phyloP scores from a whole-genome alignment of 1,139 yeast species.

The Scheffersomyces illinoinensis region DNA sequence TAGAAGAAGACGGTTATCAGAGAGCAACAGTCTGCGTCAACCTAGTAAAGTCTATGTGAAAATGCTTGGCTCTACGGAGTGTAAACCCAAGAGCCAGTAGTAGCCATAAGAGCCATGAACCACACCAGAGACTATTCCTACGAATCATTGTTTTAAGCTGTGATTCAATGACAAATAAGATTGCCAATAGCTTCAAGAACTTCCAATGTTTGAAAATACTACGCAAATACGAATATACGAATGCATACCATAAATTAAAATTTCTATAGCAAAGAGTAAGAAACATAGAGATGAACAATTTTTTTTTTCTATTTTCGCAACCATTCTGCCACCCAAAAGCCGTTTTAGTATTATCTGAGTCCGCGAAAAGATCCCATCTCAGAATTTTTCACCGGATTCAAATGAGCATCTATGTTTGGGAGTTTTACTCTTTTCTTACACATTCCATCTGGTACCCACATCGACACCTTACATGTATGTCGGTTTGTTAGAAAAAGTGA shows the following conservation, averaged over 20 bases:
- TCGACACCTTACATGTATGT: background rate
- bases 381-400: background rate
- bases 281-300: too few species aligned
- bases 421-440: background rate
- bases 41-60: conserved; percentile 14
- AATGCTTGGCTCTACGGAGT: background rate
- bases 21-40: conserved; percentile 8
- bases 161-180: background rate
- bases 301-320: background rate
- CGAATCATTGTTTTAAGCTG: background rate
- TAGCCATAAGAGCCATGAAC: background rate
- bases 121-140: background rate
- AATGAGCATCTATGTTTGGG: background rate
- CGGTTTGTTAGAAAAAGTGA: background rate
- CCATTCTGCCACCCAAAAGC: background rate
- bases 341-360: background rate
- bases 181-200: background rate
- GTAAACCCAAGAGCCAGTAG: background rate
- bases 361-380: background rate
- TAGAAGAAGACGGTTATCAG: conserved; percentile 13
- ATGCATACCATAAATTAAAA: background rate
- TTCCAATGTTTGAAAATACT: background rate
- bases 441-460: background rate
- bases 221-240: background rate
- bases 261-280: background rate